phyloP scores from a whole-genome alignment of 2,329 filamentous ascomycete species.

The Tricladium varicosporioides region DNA sequence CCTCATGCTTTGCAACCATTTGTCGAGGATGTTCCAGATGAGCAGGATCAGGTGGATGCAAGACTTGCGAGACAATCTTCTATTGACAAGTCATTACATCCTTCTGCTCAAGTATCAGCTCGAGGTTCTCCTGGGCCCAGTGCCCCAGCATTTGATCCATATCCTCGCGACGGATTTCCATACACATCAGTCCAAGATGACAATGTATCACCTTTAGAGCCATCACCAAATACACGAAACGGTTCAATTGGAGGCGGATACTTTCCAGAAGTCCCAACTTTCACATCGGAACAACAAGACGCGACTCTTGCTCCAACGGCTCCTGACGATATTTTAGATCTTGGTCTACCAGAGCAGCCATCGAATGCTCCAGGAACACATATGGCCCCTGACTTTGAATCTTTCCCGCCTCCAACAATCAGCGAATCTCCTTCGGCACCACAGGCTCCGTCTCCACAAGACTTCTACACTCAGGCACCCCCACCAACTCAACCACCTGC shows the following conservation, averaged over 20 bases:
- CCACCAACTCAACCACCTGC: slow-evolving; percentile 12
- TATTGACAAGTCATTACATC: slow-evolving; percentile 49
- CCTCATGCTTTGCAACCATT: slow-evolving; percentile 34
- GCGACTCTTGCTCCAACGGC: slow-evolving; percentile 30
- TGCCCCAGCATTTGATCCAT: slow-evolving; percentile 35
- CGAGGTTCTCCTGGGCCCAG: slow-evolving; percentile 22
- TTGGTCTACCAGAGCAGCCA: slow-evolving; percentile 29
- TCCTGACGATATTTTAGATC: slow-evolving; percentile 21
- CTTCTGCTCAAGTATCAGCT: slow-evolving; percentile 33
- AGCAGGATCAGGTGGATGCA: slow-evolving; percentile 46
- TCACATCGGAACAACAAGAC: slow-evolving; percentile 27
- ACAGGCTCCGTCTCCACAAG: slow-evolving; percentile 32
- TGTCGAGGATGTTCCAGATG: slow-evolving; percentile 60
- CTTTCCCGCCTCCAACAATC: slow-evolving; percentile 33
- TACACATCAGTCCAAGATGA: slow-evolving; percentile 33
- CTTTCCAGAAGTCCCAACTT: slow-evolving; percentile 49
- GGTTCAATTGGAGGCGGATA: slow-evolving; percentile 55
- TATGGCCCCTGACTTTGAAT: slow-evolving; percentile 31
- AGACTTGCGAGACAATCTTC: slow-evolving; percentile 45
- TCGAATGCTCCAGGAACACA: slow-evolving; percentile 22
- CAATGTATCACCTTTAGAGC: slow-evolving; percentile 53
- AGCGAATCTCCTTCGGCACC: slow-evolving; percentile 17
- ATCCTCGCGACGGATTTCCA: slow-evolving; percentile 31
- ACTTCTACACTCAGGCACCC: slow-evolving; percentile 34
- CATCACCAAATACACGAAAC: slow-evolving; percentile 41